phyloP scores from a whole-genome alignment of 140 eudicot genomes.

The Anethum foeniculum region DNA sequence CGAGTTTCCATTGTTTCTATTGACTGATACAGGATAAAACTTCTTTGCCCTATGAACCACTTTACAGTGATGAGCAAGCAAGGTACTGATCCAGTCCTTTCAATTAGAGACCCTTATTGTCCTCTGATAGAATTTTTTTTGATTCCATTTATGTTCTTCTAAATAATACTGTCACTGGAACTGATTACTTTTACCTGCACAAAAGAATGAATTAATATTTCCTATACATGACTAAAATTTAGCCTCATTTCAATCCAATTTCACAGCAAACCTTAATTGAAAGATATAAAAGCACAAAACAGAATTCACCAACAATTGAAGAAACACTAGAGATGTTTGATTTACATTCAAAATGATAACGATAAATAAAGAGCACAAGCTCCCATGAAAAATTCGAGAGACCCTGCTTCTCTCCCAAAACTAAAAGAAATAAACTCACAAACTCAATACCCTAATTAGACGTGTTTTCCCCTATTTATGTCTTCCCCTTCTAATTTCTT shows the following conservation, averaged over 20 bases:
- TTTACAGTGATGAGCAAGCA: slow-evolving; percentile 88
- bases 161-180: not conserved
- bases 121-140: not conserved
- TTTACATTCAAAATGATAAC: too few species aligned
- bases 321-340: too few species aligned
- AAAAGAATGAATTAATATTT: not conserved
- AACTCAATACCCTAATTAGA: too few species aligned
- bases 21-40: slow-evolving; percentile 55
- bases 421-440: too few species aligned
- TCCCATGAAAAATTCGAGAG: too few species aligned
- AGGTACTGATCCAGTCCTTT: slow-evolving; percentile 31
- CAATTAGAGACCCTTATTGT: not conserved
- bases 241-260: not conserved
- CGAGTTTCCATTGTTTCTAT: not conserved
- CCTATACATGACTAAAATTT: not conserved
- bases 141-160: not conserved
- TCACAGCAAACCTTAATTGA: too few species aligned
- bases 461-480: too few species aligned
- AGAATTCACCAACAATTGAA: too few species aligned
- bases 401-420: too few species aligned
- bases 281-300: too few species aligned
- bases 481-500: too few species aligned
- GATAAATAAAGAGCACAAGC: too few species aligned
- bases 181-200: not conserved
- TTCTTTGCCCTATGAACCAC: slow-evolving; percentile 77